Conservation (phyloP, 805 yeast species). For the Myxozyma nipponensis region DNA sequence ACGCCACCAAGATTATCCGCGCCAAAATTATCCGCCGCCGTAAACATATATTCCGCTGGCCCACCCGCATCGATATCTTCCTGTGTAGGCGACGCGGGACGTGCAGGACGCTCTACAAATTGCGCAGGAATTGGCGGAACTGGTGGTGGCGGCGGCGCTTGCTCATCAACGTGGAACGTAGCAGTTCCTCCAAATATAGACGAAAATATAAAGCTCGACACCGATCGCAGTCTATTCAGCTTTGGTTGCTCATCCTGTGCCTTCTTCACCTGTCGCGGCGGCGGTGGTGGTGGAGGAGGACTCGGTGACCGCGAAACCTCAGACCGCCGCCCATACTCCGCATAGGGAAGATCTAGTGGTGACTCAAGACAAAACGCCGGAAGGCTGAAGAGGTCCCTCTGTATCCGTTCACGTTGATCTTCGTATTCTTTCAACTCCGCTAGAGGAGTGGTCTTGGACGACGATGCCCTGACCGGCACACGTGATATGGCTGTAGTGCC, state of each 20-base stretch:
- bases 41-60: too few relatives aligned
- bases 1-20: too few relatives aligned
- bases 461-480: too few relatives aligned
- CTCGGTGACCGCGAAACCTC: not conserved
- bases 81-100: not conserved
- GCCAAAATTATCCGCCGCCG: too few relatives aligned
- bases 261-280: too few relatives aligned
- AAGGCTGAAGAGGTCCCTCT: not conserved
- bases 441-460: too few relatives aligned
- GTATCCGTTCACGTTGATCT: not conserved
- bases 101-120: not conserved
- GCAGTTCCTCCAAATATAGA: not conserved
- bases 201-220: not conserved
- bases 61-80: not conserved
- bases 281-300: not conserved
- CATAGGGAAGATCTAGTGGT: not conserved
- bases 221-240: not conserved
- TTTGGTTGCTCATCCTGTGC: too few relatives aligned
- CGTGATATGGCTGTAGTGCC: not conserved
- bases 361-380: not conserved
- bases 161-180: not conserved
- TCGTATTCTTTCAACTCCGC: not conserved
- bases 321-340: not conserved
- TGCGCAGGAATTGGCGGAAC: not conserved
- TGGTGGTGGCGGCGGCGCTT: too few relatives aligned